Base-by-base conservation (phyloP, 768 basidiomycete genomes). In the Xerocomus brunneocitrinus region DNA sequence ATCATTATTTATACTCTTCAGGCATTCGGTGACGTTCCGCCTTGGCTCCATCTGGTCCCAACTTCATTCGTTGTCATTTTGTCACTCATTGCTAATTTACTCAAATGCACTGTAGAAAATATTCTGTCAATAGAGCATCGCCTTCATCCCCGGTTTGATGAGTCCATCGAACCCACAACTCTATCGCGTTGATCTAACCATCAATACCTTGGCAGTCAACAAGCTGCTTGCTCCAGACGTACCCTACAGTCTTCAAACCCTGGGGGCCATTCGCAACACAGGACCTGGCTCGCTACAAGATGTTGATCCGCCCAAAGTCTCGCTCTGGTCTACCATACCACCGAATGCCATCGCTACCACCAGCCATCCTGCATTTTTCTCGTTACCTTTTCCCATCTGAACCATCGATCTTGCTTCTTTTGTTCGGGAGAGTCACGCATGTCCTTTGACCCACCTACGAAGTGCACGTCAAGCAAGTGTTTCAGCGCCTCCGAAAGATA, bases 311-410 rank as follows among this genome's bases (percentile, higher is more conserved):
- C 55, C 65, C 45, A 52, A 58, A 43, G 25, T 57, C 34, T 51
- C 30, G 0, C 51, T 62, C 35, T 62, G 65, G 64, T 63, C 64
- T 3, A 61, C 64, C 25, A 31, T 47, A 43, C 61, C 53, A 24
- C 30, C 57, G 13, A 28, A 16, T 45, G n/a, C 30, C 1, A 27
- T 27, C 1, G 27, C 43, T 30, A n/a, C 40, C 35, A 44, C 32
- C 14, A 5, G 47, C 16, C 24, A 16, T n/a, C 44, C 58, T 5
- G 25, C 10, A 24, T 41, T 59, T 28, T 66, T 61, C 52, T 68
- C 25, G 24, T 27, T 27, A 27, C 5, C 2, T 3, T 27, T 57
- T 62, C 58, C 27, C 53, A 56, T 43, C 2, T 43, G 8, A 55
- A 44, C 24, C 47, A 52, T 14, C 55, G 57, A 3, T 65, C 57